phyloP scores from a whole-genome alignment of 1,284 basidiomycete species.

The Melampsora larici-populina region DNA sequence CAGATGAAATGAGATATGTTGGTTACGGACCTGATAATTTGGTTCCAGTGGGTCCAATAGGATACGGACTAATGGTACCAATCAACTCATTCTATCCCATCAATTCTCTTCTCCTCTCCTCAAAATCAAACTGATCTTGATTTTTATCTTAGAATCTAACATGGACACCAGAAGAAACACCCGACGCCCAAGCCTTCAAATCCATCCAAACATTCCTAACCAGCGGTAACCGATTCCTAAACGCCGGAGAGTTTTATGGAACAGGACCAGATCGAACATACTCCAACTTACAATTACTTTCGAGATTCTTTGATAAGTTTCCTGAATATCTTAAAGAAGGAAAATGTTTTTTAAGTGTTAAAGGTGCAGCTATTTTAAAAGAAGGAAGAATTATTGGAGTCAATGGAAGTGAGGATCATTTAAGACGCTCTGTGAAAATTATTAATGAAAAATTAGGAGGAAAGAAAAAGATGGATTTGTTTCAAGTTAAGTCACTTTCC shows the following conservation, averaged over 20 bases:
- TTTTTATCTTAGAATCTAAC: slow-evolving; percentile 12
- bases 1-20: not conserved
- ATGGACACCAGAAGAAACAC: slow-evolving; percentile 14
- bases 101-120: not conserved
- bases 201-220: slow-evolving; percentile 10
- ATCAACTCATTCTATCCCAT: not conserved
- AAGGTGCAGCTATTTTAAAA: slow-evolving; percentile 47
- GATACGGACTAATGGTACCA: slow-evolving; percentile 41
- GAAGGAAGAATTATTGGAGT: slow-evolving; percentile 37
- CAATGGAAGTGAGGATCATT: slow-evolving; percentile 45
- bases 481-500: slow-evolving; percentile 46
- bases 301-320: slow-evolving; percentile 48
- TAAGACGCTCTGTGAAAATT: slow-evolving; percentile 46
- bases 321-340: slow-evolving; percentile 47
- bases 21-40: slow-evolving; percentile 1
- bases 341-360: slow-evolving; percentile 49
- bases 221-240: slow-evolving; percentile 10
- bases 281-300: slow-evolving; percentile 20
- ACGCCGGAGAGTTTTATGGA: slow-evolving; percentile 40
- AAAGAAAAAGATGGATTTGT: slow-evolving; percentile 51
- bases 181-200: slow-evolving; percentile 19
- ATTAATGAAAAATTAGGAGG: slow-evolving; percentile 47
- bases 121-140: not conserved
- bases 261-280: slow-evolving; percentile 13
- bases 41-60: slow-evolving; percentile 15